These are phyloP conservation scores for Amphichorda felina DNA, from an alignment of 2,329 filamentous ascomycete genomes.

Conservation along the genomic window DNA sequence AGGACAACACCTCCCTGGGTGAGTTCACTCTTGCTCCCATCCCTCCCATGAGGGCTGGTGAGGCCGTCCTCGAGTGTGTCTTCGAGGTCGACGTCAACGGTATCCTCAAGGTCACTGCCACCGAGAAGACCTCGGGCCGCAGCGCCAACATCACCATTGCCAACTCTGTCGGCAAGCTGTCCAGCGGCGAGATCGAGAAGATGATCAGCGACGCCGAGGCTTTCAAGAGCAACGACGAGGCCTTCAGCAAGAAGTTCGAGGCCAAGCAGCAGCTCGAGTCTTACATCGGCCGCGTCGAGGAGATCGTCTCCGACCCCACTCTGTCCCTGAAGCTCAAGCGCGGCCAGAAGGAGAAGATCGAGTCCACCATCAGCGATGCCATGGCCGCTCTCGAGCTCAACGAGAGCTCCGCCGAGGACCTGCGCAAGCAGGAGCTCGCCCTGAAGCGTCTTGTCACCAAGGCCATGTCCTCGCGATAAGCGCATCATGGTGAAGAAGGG, in stretches of 20 bases:
- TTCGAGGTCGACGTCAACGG: conserved; percentile 99
- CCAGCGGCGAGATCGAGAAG: conserved; percentile 85
- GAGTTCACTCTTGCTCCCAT: conserved; percentile 92
- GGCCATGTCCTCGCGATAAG: conserved; percentile 87
- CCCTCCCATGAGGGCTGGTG: conserved; percentile 82
- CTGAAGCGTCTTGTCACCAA: conserved; percentile 98
- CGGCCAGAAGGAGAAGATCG: conserved; percentile 99
- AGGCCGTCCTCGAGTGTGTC: conserved; percentile 92
- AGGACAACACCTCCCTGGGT: conserved; percentile 94
- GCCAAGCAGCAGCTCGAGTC: conserved; percentile 98
- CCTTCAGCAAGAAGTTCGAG: conserved; percentile 99
- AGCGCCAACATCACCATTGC: conserved; percentile 99
- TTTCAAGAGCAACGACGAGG: conserved; percentile 97
- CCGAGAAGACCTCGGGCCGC: conserved; percentile 96
- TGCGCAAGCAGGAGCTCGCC: conserved; percentile 99
- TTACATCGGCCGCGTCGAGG: conserved; percentile 97
- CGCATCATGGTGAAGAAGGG: conserved; percentile 7
- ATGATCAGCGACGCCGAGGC: conserved; percentile 97
- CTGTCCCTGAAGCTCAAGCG: conserved; percentile 97
- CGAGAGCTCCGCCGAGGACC: conserved; percentile 81
- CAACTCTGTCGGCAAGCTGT: conserved; percentile 99
- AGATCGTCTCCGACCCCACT: conserved; percentile 93
- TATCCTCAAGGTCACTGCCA: conserved; percentile 98
- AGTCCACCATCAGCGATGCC: conserved; percentile 89
- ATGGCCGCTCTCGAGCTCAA: conserved; percentile 96